Evolutionary conservation across 768 basidiomycete genomes (phyloP).

Genomic region (Sporobolomyces phaffii): DNA sequence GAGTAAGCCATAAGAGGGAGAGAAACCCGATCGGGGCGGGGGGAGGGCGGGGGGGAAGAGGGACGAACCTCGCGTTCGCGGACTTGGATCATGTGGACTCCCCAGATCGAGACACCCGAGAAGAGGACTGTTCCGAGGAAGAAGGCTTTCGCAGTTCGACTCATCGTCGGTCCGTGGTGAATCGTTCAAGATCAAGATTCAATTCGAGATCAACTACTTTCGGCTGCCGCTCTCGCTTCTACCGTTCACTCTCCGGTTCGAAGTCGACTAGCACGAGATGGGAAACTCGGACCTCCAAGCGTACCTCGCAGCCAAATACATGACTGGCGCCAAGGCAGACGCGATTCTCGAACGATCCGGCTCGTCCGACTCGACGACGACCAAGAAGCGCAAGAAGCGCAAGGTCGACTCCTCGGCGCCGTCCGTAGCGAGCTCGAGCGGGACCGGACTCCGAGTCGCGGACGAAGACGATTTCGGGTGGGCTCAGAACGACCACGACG

Average conservation of each 20-base stretch:
- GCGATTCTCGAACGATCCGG: slow-evolving; percentile 70
- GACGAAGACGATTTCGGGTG: slow-evolving; percentile 47
- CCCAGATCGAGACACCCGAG: slow-evolving; percentile 25
- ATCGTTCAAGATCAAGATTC: not conserved
- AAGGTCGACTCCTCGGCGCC: slow-evolving; percentile 51
- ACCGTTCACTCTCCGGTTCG: not conserved
- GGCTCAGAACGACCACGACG: slow-evolving; percentile 31
- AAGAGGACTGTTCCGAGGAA: slow-evolving; percentile 21
- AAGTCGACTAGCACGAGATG: not conserved
- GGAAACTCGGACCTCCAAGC: slow-evolving; percentile 54
- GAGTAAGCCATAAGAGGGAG: not conserved
- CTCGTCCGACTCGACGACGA: slow-evolving; percentile 44
- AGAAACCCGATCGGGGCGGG: no score
- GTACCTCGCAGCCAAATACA: slow-evolving; percentile 85
- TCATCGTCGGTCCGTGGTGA: slow-evolving; percentile 8
- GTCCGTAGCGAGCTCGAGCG: slow-evolving; percentile 29
- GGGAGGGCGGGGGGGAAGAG: not conserved
- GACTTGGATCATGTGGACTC: slow-evolving; percentile 35
- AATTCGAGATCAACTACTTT: not conserved
- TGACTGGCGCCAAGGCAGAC: slow-evolving; percentile 93
- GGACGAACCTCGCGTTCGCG: slow-evolving; percentile 30
- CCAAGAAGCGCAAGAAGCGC: slow-evolving; percentile 65
- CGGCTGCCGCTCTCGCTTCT: not conserved
- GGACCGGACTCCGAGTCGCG: slow-evolving; percentile 41
- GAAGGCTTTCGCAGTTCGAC: slow-evolving; percentile 27